Evolutionary conservation across 495 filamentous ascomycete genomes (phyloP).

Genomic region (Beverwykella pulmonaria): DNA sequence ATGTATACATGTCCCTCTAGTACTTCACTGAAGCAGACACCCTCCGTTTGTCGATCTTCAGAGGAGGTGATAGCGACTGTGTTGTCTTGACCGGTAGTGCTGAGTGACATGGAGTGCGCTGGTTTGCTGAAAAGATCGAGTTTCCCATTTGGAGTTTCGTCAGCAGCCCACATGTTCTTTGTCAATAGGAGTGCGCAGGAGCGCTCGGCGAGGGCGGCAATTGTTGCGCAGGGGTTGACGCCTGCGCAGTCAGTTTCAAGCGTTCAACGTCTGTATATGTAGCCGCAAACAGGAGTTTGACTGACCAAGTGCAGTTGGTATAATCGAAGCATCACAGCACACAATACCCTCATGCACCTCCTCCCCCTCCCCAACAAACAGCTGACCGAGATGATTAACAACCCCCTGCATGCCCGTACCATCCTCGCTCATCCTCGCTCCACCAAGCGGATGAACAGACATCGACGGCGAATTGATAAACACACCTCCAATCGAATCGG

Average conservation of each 20-base stretch:
- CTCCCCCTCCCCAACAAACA: slow-evolving; percentile 57
- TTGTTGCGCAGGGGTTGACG: slow-evolving; percentile 71
- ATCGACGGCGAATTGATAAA: slow-evolving; percentile 62
- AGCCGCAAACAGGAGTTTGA: background rate
- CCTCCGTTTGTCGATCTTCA: slow-evolving; percentile 46
- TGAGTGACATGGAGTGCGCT: slow-evolving; percentile 11
- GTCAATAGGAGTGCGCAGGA: slow-evolving; percentile 56
- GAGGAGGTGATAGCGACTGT: background rate
- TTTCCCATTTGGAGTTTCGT: slow-evolving; percentile 55
- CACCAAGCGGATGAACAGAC: slow-evolving; percentile 71
- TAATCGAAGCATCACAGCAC: slow-evolving; percentile 63
- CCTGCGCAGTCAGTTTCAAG: slow-evolving; percentile 1
- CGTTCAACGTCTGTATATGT: background rate
- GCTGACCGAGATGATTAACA: slow-evolving; percentile 63
- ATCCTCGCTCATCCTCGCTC: slow-evolving; percentile 64
- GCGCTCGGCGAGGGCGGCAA: slow-evolving; percentile 67
- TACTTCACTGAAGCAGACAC: slow-evolving; percentile 64
- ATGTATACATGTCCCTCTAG: slow-evolving; percentile 65
- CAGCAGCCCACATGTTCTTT: slow-evolving; percentile 51
- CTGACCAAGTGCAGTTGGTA: slow-evolving; percentile 63
- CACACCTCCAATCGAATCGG: slow-evolving; percentile 60
- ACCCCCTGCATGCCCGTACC: slow-evolving; percentile 61
- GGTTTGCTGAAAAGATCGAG: slow-evolving; percentile 46
- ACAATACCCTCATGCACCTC: slow-evolving; percentile 61
- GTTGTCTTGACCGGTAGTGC: background rate